phyloP scores from a whole-genome alignment of 208 protist species.

The Crithidia sp. region DNA sequence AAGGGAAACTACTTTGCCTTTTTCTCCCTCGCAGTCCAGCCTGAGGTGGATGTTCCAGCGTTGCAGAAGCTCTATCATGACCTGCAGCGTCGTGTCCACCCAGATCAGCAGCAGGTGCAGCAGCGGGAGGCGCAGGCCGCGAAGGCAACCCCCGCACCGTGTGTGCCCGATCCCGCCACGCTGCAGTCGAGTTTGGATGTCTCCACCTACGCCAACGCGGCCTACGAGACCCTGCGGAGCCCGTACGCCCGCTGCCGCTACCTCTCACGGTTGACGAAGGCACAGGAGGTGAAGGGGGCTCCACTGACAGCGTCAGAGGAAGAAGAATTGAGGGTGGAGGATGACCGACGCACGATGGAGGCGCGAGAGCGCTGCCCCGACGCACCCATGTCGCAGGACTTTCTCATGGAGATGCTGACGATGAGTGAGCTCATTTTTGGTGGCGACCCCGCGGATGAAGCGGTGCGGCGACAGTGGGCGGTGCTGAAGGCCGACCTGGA shows the following conservation, averaged over 20 bases:
- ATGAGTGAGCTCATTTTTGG: slow-evolving; percentile 82
- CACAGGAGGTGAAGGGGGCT: slow-evolving; percentile 36
- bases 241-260: slow-evolving; percentile 84
- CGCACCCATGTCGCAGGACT: slow-evolving; percentile 53
- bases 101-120: slow-evolving; percentile 71
- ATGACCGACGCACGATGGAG: slow-evolving; percentile 50
- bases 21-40: slow-evolving; percentile 53
- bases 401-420: slow-evolving; percentile 77
- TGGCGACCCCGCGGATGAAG: slow-evolving; percentile 47
- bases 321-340: slow-evolving; percentile 61
- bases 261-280: slow-evolving; percentile 55
- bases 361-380: slow-evolving; percentile 33
- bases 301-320: slow-evolving; percentile 61
- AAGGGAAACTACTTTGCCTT: slow-evolving; percentile 83
- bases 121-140: slow-evolving; percentile 10
- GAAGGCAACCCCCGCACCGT: slow-evolving; percentile 5
- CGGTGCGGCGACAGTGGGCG: slow-evolving; percentile 43
- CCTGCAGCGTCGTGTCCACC: slow-evolving; percentile 80
- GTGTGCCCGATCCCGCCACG: background rate
- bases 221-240: slow-evolving; percentile 77
- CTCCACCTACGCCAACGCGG: slow-evolving; percentile 78
- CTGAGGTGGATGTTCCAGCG: slow-evolving; percentile 50
- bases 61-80: slow-evolving; percentile 80
- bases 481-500: slow-evolving; percentile 68
- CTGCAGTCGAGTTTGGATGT: slow-evolving; percentile 29